Conservation (phyloP, 192 early-diverging fungal species). For the Coemansia sp. region DNA sequence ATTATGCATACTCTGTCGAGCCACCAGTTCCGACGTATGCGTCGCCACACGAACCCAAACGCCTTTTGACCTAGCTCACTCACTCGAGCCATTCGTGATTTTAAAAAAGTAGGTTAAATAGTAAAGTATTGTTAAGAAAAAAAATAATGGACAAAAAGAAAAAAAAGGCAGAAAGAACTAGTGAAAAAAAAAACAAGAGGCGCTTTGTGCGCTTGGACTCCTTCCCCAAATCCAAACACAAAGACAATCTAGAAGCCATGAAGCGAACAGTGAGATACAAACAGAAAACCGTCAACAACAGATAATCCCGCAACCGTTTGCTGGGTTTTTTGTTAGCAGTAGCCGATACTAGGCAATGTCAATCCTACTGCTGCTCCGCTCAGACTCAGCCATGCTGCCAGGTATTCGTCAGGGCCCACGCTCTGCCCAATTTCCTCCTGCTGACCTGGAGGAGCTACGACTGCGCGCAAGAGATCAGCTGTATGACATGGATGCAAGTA, state of each 20-base stretch:
- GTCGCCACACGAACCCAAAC: constrained; percentile 19
- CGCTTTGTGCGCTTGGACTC: constrained; percentile 5
- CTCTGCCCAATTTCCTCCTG: neutral
- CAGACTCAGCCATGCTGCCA: constrained; percentile 43
- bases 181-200: neutral
- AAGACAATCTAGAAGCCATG: neutral
- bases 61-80: constrained; percentile 4
- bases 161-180: neutral
- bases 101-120: neutral
- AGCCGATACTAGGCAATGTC: constrained; percentile 15
- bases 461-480: constrained; percentile 34
- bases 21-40: constrained; percentile 57
- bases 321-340: neutral
- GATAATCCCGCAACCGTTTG: constrained; percentile 5
- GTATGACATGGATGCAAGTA: constrained; percentile 56
- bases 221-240: neutral
- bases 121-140: neutral
- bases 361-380: constrained; percentile 45
- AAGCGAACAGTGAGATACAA: neutral
- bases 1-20: constrained; percentile 44
- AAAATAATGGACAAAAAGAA: neutral
- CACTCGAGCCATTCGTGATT: constrained; percentile 8
- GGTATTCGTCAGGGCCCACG: constrained; percentile 25
- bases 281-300: neutral
- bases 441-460: constrained; percentile 7